Evolutionary conservation across 2,329 filamentous ascomycete species (phyloP).

Genomic region (Diaporthe citriasiana): DNA sequence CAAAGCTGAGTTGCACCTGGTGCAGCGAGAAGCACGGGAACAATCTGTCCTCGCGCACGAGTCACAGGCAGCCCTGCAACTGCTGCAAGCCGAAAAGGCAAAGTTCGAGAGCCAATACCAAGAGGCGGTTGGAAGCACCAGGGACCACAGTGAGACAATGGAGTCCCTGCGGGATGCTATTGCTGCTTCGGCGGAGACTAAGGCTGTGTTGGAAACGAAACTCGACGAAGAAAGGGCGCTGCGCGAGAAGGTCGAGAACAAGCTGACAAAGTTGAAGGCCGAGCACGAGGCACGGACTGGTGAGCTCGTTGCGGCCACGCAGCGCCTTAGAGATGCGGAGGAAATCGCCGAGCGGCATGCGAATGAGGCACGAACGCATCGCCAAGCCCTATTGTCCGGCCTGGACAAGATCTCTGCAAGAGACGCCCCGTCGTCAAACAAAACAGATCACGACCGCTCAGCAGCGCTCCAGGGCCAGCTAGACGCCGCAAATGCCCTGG

Average conservation of each 20-base stretch:
- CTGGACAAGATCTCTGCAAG: constrained; percentile 79
- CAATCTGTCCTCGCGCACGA: constrained; percentile 84
- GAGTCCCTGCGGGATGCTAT: constrained; percentile 84
- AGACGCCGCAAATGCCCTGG: constrained; percentile 81
- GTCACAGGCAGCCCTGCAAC: constrained; percentile 78
- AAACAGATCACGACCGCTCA: constrained; percentile 75
- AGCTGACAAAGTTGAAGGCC: constrained; percentile 80
- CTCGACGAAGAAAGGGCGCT: constrained; percentile 85
- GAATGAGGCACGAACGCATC: constrained; percentile 87
- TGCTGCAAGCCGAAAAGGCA: constrained; percentile 88
- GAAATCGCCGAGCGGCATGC: constrained; percentile 90
- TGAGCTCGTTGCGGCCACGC: constrained; percentile 81
- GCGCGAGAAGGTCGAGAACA: constrained; percentile 81
- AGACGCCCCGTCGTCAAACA: constrained; percentile 62
- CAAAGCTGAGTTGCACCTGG: constrained; percentile 85
- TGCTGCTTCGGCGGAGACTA: constrained; percentile 82
- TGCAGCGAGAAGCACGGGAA: constrained; percentile 83
- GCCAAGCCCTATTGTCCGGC: constrained; percentile 84
- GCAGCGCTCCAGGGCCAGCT: constrained; percentile 84
- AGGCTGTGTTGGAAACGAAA: constrained; percentile 81
- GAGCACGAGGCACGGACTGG: constrained; percentile 86
- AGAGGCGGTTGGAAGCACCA: constrained; percentile 75
- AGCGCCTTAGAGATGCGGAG: constrained; percentile 86
- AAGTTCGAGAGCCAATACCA: constrained; percentile 79
- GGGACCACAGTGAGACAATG: constrained; percentile 79